Conservation (phyloP, 2,329 filamentous ascomycete species). For the Fusarium sp. region DNA sequence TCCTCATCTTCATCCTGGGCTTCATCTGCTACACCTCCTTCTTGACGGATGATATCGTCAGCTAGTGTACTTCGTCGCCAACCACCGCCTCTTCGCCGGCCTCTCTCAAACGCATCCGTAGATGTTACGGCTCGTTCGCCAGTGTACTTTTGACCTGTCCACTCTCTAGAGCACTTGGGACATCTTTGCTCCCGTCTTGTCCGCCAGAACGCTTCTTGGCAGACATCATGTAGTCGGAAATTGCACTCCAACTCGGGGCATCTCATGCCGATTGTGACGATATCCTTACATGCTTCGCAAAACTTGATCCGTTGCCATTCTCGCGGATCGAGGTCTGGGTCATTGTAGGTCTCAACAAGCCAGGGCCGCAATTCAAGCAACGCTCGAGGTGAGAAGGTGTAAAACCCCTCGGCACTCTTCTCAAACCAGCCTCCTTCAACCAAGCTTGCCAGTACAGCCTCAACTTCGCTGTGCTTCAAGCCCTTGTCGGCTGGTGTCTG, state of each 20-base stretch:
- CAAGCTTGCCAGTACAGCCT: conserved; percentile 72
- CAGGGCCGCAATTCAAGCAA: conserved; percentile 86
- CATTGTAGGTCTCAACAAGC: conserved; percentile 90
- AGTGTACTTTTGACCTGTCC: conserved; percentile 59
- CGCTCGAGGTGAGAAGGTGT: conserved; percentile 75
- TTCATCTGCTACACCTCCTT: conserved; percentile 43
- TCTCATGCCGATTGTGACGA: conserved; percentile 84
- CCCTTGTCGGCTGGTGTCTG: conserved; percentile 57
- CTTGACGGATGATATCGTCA: conserved; percentile 47
- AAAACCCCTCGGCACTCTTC: conserved; percentile 74
- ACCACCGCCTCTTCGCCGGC: conserved; percentile 49
- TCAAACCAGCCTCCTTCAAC: conserved; percentile 87
- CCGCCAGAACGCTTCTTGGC: conserved; percentile 75
- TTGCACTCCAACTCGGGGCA: conserved; percentile 73
- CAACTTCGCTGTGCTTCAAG: conserved; percentile 79
- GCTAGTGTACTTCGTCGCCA: conserved; percentile 47
- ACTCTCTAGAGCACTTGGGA: conserved; percentile 64
- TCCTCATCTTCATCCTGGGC: conserved; percentile 30
- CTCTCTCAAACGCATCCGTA: conserved; percentile 59
- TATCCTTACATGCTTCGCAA: conserved; percentile 87
- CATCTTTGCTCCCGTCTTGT: conserved; percentile 69
- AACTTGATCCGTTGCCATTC: conserved; percentile 80
- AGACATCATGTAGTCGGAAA: conserved; percentile 78
- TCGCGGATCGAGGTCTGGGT: conserved; percentile 65
- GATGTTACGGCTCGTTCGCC: conserved; percentile 65